Conservation (phyloP, 768 basidiomycete genomes). For the Hygrophoropsis aurantiaca region DNA sequence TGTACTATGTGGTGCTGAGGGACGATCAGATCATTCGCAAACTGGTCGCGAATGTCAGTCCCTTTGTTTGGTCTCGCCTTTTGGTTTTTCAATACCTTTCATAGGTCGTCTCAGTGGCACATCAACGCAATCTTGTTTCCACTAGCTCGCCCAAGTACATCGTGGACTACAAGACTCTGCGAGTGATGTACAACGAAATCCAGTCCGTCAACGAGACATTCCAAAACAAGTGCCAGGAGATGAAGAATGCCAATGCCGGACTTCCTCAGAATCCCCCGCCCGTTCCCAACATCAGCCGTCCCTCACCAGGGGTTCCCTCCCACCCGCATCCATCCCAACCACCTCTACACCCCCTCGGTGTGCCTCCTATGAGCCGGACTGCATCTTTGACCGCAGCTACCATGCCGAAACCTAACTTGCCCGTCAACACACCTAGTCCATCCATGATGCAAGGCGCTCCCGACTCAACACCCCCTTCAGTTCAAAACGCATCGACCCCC, state of each 20-base stretch:
- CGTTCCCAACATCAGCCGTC: background rate
- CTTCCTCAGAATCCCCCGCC: background rate
- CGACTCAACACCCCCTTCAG: slow-evolving; percentile 35
- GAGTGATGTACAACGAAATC: slow-evolving; percentile 44
- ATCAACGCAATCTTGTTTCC: slow-evolving; percentile 27
- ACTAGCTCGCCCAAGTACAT: slow-evolving; percentile 29
- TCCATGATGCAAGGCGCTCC: slow-evolving; percentile 3
- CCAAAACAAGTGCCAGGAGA: slow-evolving; percentile 24
- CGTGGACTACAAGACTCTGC: slow-evolving; percentile 37
- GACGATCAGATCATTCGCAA: slow-evolving; percentile 48
- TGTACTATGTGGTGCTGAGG: slow-evolving; percentile 46
- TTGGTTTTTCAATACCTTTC: slow-evolving; percentile 7
- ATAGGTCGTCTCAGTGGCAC: slow-evolving; percentile 45
- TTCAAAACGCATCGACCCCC: slow-evolving; percentile 48
- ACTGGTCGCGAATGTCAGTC: slow-evolving; percentile 55
- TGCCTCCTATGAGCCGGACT: slow-evolving; percentile 24
- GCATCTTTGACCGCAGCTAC: slow-evolving; percentile 28
- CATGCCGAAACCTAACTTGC: slow-evolving; percentile 14
- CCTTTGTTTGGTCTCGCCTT: slow-evolving; percentile 13
- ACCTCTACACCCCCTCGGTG: slow-evolving; percentile 20
- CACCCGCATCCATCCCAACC: slow-evolving; percentile 15
- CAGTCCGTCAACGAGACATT: slow-evolving; percentile 42
- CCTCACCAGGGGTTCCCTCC: no score
- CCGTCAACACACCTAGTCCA: slow-evolving; percentile 10
- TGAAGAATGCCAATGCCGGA: slow-evolving; percentile 15